These are phyloP conservation scores for Colletotrichum sansevieriae DNA, from an alignment of 2,329 filamentous ascomycete genomes.

Conservation along the genomic window DNA sequence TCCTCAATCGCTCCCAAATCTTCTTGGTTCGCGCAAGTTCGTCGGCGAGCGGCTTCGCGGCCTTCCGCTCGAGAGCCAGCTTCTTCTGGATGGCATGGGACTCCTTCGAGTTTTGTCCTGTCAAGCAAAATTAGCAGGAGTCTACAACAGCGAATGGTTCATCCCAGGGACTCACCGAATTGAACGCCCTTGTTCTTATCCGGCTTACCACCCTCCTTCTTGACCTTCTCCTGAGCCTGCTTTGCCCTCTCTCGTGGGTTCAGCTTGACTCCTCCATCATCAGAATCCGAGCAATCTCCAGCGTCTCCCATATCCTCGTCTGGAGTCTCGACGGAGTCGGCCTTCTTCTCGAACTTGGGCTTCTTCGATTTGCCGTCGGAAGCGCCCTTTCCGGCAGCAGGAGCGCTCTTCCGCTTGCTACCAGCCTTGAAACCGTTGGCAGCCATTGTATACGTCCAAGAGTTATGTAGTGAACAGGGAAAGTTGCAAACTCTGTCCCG, in stretches of 20 bases:
- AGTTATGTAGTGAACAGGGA: constrained; percentile 24
- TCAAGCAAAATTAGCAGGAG: constrained; percentile 7
- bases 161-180: constrained; percentile 50
- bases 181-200: constrained; percentile 57
- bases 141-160: neutral
- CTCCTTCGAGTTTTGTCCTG: constrained; percentile 80
- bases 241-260: constrained; percentile 49
- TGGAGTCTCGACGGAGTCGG: constrained; percentile 46
- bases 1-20: constrained; percentile 92
- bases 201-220: constrained; percentile 48
- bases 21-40: constrained; percentile 92
- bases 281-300: constrained; percentile 61
- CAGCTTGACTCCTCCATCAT: constrained; percentile 66
- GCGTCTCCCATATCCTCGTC: constrained; percentile 50
- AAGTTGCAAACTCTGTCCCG: constrained; percentile 26
- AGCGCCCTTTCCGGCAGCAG: constrained; percentile 56
- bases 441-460: constrained; percentile 57
- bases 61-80: constrained; percentile 88
- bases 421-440: constrained; percentile 60
- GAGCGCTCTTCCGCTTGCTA: constrained; percentile 69
- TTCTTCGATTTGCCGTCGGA: constrained; percentile 64
- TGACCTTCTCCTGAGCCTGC: constrained; percentile 46
- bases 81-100: constrained; percentile 94
- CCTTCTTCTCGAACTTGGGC: constrained; percentile 56
- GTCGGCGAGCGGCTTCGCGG: constrained; percentile 92